Conservation (phyloP, 345 rosid genomes). For the Acer saccharum region DNA sequence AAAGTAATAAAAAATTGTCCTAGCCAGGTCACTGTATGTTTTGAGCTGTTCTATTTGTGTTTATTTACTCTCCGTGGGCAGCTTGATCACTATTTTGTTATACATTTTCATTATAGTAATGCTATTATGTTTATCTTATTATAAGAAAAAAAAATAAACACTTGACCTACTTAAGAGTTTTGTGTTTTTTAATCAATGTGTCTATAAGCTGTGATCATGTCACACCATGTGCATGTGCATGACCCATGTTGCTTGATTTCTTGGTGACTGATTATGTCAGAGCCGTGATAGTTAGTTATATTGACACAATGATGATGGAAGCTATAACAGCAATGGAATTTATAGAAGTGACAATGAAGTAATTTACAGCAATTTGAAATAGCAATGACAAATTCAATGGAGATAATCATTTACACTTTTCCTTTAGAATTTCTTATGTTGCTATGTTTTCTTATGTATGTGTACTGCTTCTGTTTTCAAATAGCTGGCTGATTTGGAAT, state of each 20-base stretch:
- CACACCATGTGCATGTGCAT: not conserved
- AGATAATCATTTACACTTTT: not conserved
- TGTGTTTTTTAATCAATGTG: not conserved
- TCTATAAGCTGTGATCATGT: not conserved
- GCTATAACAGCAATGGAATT: not conserved
- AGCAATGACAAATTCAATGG: not conserved
- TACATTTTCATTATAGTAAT: no score
- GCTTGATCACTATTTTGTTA: no score
- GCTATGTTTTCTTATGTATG: slow-evolving; percentile 19
- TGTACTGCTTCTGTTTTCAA: slow-evolving; percentile 21
- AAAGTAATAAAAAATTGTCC: no score
- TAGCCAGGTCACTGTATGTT: no score
- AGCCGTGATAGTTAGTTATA: not conserved
- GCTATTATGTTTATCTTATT: not conserved
- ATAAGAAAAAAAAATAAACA: not conserved
- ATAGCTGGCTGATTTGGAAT: slow-evolving; percentile 77
- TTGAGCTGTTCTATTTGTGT: no score
- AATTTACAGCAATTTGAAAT: not conserved
- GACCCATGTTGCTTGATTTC: slow-evolving; percentile 1
- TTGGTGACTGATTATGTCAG: not conserved
- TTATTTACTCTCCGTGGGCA: no score
- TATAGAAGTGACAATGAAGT: not conserved
- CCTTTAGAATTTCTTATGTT: not conserved
- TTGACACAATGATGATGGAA: not conserved
- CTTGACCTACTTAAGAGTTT: not conserved